Base-by-base conservation (phyloP, 306 rosid species). In the Cajanus cajan region DNA sequence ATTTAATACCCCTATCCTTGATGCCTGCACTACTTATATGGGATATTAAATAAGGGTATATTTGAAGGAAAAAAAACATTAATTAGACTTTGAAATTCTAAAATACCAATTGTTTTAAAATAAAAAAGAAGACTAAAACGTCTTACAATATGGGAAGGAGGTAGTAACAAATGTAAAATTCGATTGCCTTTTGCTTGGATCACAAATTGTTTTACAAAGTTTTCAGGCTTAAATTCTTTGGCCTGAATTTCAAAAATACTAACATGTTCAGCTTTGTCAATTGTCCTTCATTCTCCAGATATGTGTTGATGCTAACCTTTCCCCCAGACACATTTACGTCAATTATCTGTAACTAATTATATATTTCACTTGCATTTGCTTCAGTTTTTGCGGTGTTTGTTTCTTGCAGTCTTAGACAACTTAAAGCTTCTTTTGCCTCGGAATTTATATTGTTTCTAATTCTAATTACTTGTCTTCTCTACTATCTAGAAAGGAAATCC, bases 401-500 rank as follows among this genome's bases (percentile, higher is more conserved):
- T 19, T 78, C 59, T 79, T 47, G 63, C 65, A 8, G 33, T 73
- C 58, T 57, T 62, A 43, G 64, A 50, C 24, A 71, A 74, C 69
- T 31, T 67, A 39, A 41, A 73, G 74, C 28, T 80, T 64, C 9
- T 82, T 68, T 43, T 55, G n/a, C 24, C 25, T 59, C 64, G 61
- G 73, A 43, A 64, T 80, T 61, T 83, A 34, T 68, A 24, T 28
- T 72, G 16, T 78, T 74, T 36, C 61, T 80, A 10, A 83, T 74
- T 36, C 61, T 80, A 10, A 83, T 47, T 39, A 61, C 34, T 68
- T 71, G 11, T 79, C 6, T 82, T 80, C 19, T 75, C 15, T 71
- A 36, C 34, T 65, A 47, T 47, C 59, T 90, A 94, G 98, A 94
- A 91, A 88, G 83, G 92, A 79, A 87, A 80, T 68, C 90, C 91